These are phyloP conservation scores for Chytriomyces sp. DNA, from an alignment of 192 early-diverging fungal species.

Conservation along the genomic window DNA sequence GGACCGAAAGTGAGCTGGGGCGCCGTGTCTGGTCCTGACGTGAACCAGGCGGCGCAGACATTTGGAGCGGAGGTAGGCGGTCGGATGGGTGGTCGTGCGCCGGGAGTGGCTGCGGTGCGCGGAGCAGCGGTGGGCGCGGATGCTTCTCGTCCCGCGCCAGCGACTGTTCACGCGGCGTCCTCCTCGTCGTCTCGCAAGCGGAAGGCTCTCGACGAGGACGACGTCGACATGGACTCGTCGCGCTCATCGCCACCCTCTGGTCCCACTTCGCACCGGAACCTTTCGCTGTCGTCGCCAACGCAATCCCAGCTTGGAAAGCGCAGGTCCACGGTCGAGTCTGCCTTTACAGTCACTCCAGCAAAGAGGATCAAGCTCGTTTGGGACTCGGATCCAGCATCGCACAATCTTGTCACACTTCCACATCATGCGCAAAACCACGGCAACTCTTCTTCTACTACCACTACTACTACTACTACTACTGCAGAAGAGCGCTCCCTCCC, in stretches of 20 bases:
- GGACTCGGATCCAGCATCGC: neutral
- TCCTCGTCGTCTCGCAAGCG: neutral
- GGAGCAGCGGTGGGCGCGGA: no score
- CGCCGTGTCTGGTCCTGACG: no score
- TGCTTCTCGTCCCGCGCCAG: no score
- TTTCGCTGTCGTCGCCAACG: neutral
- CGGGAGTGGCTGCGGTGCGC: no score
- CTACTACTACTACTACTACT: neutral
- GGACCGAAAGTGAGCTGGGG: no score
- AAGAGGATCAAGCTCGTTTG: neutral
- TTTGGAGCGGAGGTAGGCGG: no score
- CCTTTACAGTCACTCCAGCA: neutral
- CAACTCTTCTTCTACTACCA: neutral
- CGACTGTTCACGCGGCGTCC: no score
- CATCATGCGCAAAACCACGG: neutral
- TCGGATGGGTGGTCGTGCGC: no score
- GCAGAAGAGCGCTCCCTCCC: slow-evolving; percentile 13
- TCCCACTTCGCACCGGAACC: neutral
- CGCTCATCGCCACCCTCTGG: neutral
- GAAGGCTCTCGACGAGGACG: neutral
- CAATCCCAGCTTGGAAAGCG: neutral
- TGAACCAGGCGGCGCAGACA: no score
- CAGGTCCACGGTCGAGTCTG: neutral
- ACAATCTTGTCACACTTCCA: neutral
- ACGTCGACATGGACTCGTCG: neutral